Base-by-base conservation (phyloP, 352 stramenopile species). In the Phytopythium kandeliae region DNA sequence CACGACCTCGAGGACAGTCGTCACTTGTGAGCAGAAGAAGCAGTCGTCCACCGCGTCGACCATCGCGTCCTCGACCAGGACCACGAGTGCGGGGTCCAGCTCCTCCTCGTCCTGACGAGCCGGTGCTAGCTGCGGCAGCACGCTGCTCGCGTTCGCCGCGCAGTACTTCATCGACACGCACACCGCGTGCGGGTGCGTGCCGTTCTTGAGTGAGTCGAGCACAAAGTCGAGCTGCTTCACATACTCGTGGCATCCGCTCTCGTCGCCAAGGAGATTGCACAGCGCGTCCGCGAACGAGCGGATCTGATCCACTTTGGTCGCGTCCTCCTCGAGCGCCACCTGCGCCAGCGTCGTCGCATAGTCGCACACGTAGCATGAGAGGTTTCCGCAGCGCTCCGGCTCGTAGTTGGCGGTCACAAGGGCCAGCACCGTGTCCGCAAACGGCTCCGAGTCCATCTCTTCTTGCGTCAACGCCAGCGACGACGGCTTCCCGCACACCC, bases 1-100 rank as follows among this genome's bases (percentile, higher is more conserved):
- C 16, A 68, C 76, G 4, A 84, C 58, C 56, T 83, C 63, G 16
- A 88, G 58, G 19, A 86, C 40, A 4, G 55, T 73, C 16, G 74
- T 63, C 28, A 87, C 51, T 69, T 88, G 68, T n/a, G 70, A 83
- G 63, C 79, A 90, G 51, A 88, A 78, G 50, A 86, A 87, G 51
- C 79, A 90, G 0, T 51, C 54, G 46, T 86, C 63, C 37, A 71
- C 55, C 13, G 68, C 62, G 7, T 53, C 28, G 37, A 62, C 44
- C 51, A 82, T 69, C 7, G 63, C 60, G 13, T 77, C 53, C 26
- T 71, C 63, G 41, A 76, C 56, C 51, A 63, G 55, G 54, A 67
- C 40, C 10, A 74, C 59, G 15, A 79, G 34, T 6, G 49, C 30
- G 21, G 58, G 59, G 38, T 72, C 52, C 19, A 61, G 76, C 15